A percentile compares a stretch with the other conserved stretches of the same genome.
phyloP scores from a whole-genome alignment of 768 basidiomycete genomes.

The Tubosaeta brunneosetosa region DNA sequence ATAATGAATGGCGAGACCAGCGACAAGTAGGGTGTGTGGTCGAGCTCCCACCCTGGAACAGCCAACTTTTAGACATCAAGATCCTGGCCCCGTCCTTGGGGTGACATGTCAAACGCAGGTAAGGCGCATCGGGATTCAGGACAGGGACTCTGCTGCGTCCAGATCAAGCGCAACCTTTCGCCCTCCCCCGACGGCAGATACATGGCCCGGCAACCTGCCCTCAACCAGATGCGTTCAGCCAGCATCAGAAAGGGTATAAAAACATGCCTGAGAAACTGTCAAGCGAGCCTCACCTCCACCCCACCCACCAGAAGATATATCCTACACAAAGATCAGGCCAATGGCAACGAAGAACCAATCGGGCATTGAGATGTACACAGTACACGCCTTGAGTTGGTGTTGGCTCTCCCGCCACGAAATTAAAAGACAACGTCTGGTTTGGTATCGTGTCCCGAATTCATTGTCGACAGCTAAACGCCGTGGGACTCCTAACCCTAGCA shows the following conservation, averaged over 20 bases:
- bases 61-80: neutral
- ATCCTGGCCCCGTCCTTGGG: neutral
- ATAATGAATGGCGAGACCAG: neutral
- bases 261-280: neutral
- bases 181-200: neutral
- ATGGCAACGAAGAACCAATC: neutral
- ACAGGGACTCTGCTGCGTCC: neutral
- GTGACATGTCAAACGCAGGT: neutral
- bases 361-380: neutral
- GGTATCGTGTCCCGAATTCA: neutral
- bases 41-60: neutral
- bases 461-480: neutral
- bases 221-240: neutral
- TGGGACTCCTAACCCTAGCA: neutral
- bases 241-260: neutral
- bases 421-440: neutral
- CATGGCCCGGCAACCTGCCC: neutral
- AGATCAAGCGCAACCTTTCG: neutral
- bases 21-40: too few relatives aligned
- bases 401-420: neutral
- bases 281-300: neutral
- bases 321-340: neutral
- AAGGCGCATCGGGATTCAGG: neutral
- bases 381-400: neutral
- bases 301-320: neutral